These are phyloP conservation scores for Suillus fuscotomentosus DNA, from an alignment of 768 basidiomycete genomes.

Conservation along the genomic window DNA sequence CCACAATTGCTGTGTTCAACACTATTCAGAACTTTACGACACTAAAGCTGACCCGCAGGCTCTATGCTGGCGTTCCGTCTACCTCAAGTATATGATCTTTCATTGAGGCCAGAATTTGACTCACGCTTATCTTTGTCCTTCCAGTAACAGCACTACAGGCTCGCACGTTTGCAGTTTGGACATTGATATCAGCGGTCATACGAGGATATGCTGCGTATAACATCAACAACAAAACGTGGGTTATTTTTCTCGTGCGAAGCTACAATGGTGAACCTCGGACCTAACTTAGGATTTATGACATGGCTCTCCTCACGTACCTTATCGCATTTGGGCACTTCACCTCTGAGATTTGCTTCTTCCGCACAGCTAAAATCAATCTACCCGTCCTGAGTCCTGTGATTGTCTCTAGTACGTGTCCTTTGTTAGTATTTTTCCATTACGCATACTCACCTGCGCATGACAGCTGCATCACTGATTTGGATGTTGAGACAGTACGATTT, in stretches of 20 bases:
- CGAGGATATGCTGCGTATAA: slow-evolving; percentile 89
- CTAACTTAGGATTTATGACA: slow-evolving; percentile 76
- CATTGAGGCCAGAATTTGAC: background rate
- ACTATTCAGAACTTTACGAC: slow-evolving; percentile 79
- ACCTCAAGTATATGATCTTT: slow-evolving; percentile 33
- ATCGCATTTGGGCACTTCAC: slow-evolving; percentile 90
- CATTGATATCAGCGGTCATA: slow-evolving; percentile 78
- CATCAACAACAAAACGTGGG: slow-evolving; percentile 78
- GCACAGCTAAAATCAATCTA: slow-evolving; percentile 59
- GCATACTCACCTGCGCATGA: slow-evolving; percentile 10
- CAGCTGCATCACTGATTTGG: slow-evolving; percentile 75
- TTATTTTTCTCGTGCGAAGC: slow-evolving; percentile 16
- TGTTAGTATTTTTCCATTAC: background rate
- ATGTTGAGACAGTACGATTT: slow-evolving; percentile 83
- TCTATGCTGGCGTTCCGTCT: slow-evolving; percentile 57
- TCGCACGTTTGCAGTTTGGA: slow-evolving; percentile 91
- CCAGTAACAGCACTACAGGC: slow-evolving; percentile 86
- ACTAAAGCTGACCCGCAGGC: slow-evolving; percentile 68
- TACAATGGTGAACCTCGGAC: background rate
- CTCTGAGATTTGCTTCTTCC: slow-evolving; percentile 82
- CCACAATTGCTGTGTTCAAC: slow-evolving; percentile 81
- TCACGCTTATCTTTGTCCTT: background rate
- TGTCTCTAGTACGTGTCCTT: slow-evolving; percentile 70
- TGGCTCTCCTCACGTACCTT: slow-evolving; percentile 84
- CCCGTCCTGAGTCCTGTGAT: slow-evolving; percentile 74